Conservation (phyloP, 805 yeast species). For the Sugiyamaella boreocaroliniensis region DNA sequence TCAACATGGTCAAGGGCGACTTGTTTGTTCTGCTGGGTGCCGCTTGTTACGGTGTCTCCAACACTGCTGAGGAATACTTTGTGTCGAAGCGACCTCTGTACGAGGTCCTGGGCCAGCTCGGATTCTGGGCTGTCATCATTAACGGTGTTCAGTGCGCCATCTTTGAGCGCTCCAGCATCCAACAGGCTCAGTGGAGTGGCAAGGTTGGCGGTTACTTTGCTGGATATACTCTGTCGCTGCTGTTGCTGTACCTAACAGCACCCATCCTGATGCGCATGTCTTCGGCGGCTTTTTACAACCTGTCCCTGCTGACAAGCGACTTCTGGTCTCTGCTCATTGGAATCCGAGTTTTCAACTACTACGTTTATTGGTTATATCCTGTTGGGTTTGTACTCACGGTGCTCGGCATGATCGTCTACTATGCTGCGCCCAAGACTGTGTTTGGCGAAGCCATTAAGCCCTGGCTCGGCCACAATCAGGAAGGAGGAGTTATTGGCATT, state of each 20-base stretch:
- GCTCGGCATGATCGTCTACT: constrained; percentile 37
- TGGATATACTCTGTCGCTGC: constrained; percentile 37
- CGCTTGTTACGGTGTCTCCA: constrained; percentile 40
- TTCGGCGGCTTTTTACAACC: constrained; percentile 41
- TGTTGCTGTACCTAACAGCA: constrained; percentile 36
- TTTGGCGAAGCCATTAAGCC: constrained; percentile 39
- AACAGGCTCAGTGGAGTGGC: constrained; percentile 34
- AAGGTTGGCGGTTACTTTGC: constrained; percentile 38
- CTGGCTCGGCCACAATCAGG: constrained; percentile 33
- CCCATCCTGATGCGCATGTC: constrained; percentile 41
- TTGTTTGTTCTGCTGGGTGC: constrained; percentile 40
- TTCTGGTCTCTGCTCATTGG: constrained; percentile 42
- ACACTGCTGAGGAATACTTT: constrained; percentile 38
- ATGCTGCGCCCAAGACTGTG: constrained; percentile 31
- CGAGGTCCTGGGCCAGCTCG: constrained; percentile 40
- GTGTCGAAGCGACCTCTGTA: constrained; percentile 41
- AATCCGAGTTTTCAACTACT: constrained; percentile 39
- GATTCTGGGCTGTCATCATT: constrained; percentile 37
- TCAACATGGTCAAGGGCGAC: constrained; percentile 38
- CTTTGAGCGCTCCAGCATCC: constrained; percentile 35
- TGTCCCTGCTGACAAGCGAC: constrained; percentile 38
- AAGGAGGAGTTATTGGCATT: constrained; percentile 25
- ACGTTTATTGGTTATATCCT: constrained; percentile 41
- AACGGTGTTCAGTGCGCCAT: constrained; percentile 41
- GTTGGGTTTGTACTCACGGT: constrained; percentile 40